phyloP scores from a whole-genome alignment of 2,329 filamentous ascomycete species.

The Ophiosphaerella korrae region DNA sequence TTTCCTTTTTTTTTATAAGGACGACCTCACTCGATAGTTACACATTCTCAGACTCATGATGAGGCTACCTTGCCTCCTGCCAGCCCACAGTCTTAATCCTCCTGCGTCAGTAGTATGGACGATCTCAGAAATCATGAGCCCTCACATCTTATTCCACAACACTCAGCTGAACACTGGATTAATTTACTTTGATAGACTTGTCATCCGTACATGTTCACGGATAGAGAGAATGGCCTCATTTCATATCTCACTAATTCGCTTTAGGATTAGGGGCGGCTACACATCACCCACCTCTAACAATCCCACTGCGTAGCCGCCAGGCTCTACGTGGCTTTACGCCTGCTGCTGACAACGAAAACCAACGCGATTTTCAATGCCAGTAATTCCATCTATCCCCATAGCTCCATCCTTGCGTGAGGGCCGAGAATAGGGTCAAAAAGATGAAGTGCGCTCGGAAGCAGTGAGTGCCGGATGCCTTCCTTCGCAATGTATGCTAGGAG shows the following conservation, averaged over 20 bases:
- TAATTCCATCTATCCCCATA: not conserved
- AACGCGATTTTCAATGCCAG: constrained; percentile 1
- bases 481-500: constrained; percentile 4
- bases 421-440: constrained; percentile 20
- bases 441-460: constrained; percentile 21
- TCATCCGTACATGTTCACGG: not conserved
- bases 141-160: not conserved
- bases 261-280: constrained; percentile 19
- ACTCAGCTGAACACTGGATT: too few species aligned
- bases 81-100: not conserved
- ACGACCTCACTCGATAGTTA: not conserved
- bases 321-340: constrained; percentile 9
- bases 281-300: not conserved
- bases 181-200: not conserved
- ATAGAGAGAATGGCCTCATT: not conserved
- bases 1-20: constrained; percentile 3
- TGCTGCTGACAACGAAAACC: constrained; percentile 1
- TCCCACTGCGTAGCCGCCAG: constrained; percentile 14
- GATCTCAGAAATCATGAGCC: not conserved
- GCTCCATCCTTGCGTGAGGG: not conserved
- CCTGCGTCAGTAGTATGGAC: not conserved
- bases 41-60: not conserved
- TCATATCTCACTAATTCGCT: constrained; percentile 1
- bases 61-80: not conserved
- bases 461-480: constrained; percentile 11